Conservation (phyloP, 2,329 filamentous ascomycete genomes). For the Hypoxylon sp. region DNA sequence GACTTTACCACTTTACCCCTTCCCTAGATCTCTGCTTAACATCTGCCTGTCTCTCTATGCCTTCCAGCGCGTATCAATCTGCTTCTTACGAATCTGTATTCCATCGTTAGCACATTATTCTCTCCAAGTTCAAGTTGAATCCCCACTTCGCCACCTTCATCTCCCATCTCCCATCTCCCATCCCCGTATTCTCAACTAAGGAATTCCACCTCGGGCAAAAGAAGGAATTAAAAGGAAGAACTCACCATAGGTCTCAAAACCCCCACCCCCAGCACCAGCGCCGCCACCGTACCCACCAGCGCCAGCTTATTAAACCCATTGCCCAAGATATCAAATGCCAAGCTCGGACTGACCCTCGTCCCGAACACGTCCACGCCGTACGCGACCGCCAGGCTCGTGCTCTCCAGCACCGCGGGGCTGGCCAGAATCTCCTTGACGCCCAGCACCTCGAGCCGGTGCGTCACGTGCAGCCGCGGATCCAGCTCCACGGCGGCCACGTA, state of each 20-base stretch:
- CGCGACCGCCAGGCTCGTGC: conserved; percentile 88
- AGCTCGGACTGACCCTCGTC: conserved; percentile 86
- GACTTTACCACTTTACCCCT: neutral
- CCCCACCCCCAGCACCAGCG: conserved; percentile 79
- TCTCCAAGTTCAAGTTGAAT: too few species aligned
- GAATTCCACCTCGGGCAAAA: too few species aligned
- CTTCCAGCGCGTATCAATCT: conserved; percentile 58
- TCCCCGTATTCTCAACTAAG: too few species aligned
- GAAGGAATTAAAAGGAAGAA: conserved; percentile 39
- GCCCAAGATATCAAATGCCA: conserved; percentile 90
- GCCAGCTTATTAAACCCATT: conserved; percentile 94
- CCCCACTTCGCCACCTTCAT: too few species aligned
- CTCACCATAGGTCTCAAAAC: conserved; percentile 88
- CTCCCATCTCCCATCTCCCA: too few species aligned
- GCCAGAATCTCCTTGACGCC: conserved; percentile 80
- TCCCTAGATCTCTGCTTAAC: neutral
- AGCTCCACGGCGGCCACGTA: conserved; percentile 85
- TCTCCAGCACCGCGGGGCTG: conserved; percentile 84
- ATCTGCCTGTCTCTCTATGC: conserved; percentile 16
- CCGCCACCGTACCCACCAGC: conserved; percentile 84
- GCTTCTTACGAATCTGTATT: conserved; percentile 60
- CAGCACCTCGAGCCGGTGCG: conserved; percentile 83
- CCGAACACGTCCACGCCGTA: conserved; percentile 92
- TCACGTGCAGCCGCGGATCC: conserved; percentile 82
- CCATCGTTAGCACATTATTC: conserved; percentile 24